phyloP scores from a whole-genome alignment of 306 rosid species.

The Vigna nakashimae region DNA sequence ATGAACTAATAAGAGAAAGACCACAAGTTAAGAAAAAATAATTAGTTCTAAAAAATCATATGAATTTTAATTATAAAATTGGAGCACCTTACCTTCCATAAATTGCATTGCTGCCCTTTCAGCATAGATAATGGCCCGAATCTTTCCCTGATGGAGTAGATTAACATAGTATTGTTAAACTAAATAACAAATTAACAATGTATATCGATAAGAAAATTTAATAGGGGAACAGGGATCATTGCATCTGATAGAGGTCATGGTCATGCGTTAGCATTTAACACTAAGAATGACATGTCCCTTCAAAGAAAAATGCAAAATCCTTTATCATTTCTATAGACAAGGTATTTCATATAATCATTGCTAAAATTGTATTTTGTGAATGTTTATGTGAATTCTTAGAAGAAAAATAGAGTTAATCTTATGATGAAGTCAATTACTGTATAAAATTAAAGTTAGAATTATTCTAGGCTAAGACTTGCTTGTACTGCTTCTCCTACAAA shows the following conservation, averaged over 20 bases:
- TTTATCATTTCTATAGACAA: not conserved
- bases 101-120: slow-evolving; percentile 71
- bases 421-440: not conserved
- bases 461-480: not conserved
- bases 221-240: not conserved
- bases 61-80: slow-evolving; percentile 12
- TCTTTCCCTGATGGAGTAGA: slow-evolving; percentile 55
- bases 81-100: slow-evolving; percentile 63
- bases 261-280: not conserved
- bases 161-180: slow-evolving; percentile 40
- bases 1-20: slow-evolving; percentile 28
- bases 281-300: not conserved
- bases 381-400: not conserved
- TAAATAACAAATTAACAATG: slow-evolving; percentile 24
- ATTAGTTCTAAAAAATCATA: slow-evolving; percentile 17
- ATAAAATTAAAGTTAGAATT: not conserved
- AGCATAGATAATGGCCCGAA: slow-evolving; percentile 69
- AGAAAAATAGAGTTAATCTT: not conserved
- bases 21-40: slow-evolving; percentile 21
- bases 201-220: not conserved
- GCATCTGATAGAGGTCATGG: not conserved
- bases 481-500: not conserved
- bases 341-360: slow-evolving; percentile 1
- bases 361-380: not conserved
- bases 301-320: not conserved